Evolutionary conservation across 2,329 filamentous ascomycete species (phyloP).

Genomic region (Paecilomyces sp.): DNA sequence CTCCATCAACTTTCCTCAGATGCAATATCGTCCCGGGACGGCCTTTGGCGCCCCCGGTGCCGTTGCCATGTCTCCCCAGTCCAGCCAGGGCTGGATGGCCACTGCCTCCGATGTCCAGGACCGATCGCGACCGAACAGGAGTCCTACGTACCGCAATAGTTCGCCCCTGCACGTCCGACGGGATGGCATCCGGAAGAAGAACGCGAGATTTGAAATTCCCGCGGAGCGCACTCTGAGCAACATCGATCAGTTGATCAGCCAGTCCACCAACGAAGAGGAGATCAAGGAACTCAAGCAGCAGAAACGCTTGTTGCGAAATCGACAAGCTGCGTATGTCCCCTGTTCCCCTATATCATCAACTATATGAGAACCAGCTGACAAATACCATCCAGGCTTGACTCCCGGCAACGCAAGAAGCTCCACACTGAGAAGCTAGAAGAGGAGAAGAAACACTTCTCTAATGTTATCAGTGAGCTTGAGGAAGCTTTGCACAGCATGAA

Average conservation of each 20-base stretch:
- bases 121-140: constrained; percentile 52
- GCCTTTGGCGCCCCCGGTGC: constrained; percentile 42
- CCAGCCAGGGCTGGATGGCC: constrained; percentile 51
- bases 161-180: constrained; percentile 67
- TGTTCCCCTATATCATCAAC: constrained; percentile 13
- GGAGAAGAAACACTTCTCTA: constrained; percentile 87
- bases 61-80: constrained; percentile 55
- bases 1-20: constrained; percentile 29
- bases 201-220: constrained; percentile 94
- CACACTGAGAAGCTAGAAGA: constrained; percentile 95
- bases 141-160: constrained; percentile 60
- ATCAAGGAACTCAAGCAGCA: constrained; percentile 98
- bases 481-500: constrained; percentile 66
- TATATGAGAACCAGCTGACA: constrained; percentile 8
- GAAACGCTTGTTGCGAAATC: constrained; percentile 87
- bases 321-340: constrained; percentile 82
- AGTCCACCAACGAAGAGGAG: constrained; percentile 74
- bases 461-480: constrained; percentile 69
- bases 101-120: constrained; percentile 42
- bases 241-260: constrained; percentile 86
- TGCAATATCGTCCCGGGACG: constrained; percentile 41
- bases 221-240: constrained; percentile 87
- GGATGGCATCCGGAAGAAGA: constrained; percentile 97
- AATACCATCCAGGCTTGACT: constrained; percentile 65
- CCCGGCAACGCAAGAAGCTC: constrained; percentile 93